Conservation (phyloP, 1,284 basidiomycete genomes). For the Ceratobasidium theobromae region DNA sequence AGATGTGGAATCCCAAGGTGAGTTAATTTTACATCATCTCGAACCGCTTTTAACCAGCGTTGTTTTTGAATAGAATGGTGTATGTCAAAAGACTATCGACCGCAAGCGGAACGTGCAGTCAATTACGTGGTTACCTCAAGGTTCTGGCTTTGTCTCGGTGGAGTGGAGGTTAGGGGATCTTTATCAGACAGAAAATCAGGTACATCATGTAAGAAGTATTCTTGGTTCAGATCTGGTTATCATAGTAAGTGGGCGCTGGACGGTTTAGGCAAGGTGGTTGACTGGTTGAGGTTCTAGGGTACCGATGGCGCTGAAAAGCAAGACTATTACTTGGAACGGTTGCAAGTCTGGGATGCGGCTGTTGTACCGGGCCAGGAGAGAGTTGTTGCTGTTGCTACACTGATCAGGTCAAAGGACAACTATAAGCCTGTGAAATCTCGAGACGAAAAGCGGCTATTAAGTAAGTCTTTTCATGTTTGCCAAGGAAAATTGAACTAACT, state of each 20-base stretch:
- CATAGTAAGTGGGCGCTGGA: background rate
- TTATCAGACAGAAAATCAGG: background rate
- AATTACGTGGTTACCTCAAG: slow-evolving; percentile 69
- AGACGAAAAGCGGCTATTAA: slow-evolving; percentile 73
- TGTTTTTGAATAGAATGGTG: slow-evolving; percentile 75
- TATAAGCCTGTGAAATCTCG: slow-evolving; percentile 70
- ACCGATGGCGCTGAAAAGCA: slow-evolving; percentile 49
- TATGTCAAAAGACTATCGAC: slow-evolving; percentile 70
- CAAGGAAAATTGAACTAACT: background rate
- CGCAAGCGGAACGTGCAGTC: slow-evolving; percentile 62
- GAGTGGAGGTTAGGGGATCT: slow-evolving; percentile 28
- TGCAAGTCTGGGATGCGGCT: slow-evolving; percentile 70
- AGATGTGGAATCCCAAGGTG: slow-evolving; percentile 24
- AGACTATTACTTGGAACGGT: slow-evolving; percentile 61
- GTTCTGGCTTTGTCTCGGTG: slow-evolving; percentile 50
- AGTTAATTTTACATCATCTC: background rate
- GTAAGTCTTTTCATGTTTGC: slow-evolving; percentile 47
- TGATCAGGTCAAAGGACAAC: slow-evolving; percentile 61
- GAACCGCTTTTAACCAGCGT: no score
- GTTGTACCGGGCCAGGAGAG: slow-evolving; percentile 61
- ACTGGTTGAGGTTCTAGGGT: slow-evolving; percentile 46
- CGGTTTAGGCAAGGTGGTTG: background rate
- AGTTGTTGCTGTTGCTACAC: slow-evolving; percentile 68
- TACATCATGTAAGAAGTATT: background rate
- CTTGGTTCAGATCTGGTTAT: slow-evolving; percentile 17